phyloP scores from a whole-genome alignment of 805 yeast species.

The Priceomyces melissophilus region DNA sequence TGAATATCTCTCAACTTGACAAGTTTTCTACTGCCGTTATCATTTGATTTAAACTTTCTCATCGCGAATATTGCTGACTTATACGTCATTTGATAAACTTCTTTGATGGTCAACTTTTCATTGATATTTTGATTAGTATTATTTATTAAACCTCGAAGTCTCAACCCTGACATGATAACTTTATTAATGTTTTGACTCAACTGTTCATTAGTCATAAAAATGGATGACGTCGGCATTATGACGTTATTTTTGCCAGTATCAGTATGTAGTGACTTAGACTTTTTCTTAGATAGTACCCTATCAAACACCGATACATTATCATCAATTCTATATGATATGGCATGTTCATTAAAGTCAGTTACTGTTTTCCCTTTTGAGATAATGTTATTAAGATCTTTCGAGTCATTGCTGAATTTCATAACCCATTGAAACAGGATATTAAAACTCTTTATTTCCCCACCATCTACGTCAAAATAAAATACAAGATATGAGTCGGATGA shows the following conservation, averaged over 20 bases:
- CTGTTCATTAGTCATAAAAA: constrained; percentile 25
- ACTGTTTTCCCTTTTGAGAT: not conserved
- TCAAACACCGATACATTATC: constrained; percentile 29
- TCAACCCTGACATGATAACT: constrained; percentile 37
- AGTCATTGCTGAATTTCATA: constrained; percentile 5
- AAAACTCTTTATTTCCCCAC: constrained; percentile 13
- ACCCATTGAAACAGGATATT: constrained; percentile 17
- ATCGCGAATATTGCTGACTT: constrained; percentile 37
- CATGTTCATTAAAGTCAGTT: too few relatives aligned
- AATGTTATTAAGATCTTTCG: too few relatives aligned
- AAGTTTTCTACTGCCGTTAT: constrained; percentile 13
- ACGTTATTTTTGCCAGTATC: too few relatives aligned
- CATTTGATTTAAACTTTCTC: constrained; percentile 32
- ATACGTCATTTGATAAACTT: constrained; percentile 39
- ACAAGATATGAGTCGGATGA: constrained; percentile 13
- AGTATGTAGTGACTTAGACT: constrained; percentile 8
- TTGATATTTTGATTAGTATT: constrained; percentile 18
- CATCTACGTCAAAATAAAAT: constrained; percentile 18
- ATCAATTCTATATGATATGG: not conserved
- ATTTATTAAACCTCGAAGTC: constrained; percentile 37
- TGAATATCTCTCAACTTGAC: constrained; percentile 31
- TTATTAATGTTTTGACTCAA: constrained; percentile 30
- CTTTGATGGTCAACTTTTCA: constrained; percentile 35
- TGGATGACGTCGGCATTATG: constrained; percentile 16
- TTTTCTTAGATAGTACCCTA: constrained; percentile 29